phyloP scores from a whole-genome alignment of 768 basidiomycete genomes.

The Agrocybe chaxingu region DNA sequence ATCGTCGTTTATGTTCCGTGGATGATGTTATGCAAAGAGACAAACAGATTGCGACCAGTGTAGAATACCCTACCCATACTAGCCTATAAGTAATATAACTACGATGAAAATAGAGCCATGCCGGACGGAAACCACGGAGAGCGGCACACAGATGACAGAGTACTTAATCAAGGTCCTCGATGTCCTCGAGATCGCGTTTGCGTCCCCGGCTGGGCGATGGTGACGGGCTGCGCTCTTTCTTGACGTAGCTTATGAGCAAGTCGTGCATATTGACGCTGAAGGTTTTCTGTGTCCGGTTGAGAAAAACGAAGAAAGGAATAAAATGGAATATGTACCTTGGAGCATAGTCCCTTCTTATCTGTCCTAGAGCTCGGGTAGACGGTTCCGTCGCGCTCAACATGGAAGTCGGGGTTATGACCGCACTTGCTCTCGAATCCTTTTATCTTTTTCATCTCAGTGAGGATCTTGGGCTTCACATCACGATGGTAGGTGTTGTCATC shows the following conservation, averaged over 20 bases:
- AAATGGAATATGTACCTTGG: neutral
- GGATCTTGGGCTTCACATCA: slow-evolving; percentile 3
- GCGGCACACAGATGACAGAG: no score
- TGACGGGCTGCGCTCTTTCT: neutral
- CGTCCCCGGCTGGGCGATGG: neutral
- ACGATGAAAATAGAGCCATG: no score
- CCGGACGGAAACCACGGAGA: no score
- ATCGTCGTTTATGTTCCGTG: no score
- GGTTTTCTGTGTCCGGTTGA: neutral
- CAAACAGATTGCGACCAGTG: no score
- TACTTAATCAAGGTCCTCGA: neutral
- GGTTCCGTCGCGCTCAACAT: neutral
- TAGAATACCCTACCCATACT: no score
- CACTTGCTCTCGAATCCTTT: neutral
- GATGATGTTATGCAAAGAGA: no score
- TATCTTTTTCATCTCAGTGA: neutral
- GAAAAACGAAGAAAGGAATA: neutral
- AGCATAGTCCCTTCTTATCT: slow-evolving; percentile 2
- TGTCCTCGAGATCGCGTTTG: neutral
- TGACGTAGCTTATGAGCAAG: neutral
- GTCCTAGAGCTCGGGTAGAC: slow-evolving; percentile 1
- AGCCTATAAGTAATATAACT: no score
- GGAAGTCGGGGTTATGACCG: slow-evolving; percentile 6
- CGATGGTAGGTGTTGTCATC: slow-evolving; percentile 7
- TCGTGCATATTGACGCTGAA: neutral